Evolutionary conservation across 306 rosid genomes (phyloP).

Genomic region (Vigna unguiculata): DNA sequence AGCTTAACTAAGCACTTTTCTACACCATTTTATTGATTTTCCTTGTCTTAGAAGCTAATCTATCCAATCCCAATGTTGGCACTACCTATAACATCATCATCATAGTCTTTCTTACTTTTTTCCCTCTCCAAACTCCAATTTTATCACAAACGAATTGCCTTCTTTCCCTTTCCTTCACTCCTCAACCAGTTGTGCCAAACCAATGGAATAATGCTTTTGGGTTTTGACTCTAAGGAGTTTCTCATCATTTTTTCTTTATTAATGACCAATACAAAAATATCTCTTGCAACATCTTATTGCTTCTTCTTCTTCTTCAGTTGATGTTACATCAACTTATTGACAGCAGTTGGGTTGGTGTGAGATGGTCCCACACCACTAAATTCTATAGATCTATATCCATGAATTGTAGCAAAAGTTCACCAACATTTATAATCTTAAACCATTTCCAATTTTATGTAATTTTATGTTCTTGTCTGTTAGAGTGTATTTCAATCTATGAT

Average conservation of each 20-base stretch:
- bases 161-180: slow-evolving; percentile 47
- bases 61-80: slow-evolving; percentile 26
- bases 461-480: no score
- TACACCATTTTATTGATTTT: slow-evolving; percentile 49
- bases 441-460: no score
- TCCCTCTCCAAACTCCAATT: slow-evolving; percentile 32
- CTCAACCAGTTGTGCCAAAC: slow-evolving; percentile 19
- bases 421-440: no score
- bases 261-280: slow-evolving; percentile 38
- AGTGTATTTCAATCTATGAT: no score
- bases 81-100: slow-evolving; percentile 42
- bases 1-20: slow-evolving; percentile 31
- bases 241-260: slow-evolving; percentile 32
- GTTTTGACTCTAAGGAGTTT: slow-evolving; percentile 12
- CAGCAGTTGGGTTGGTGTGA: slow-evolving; percentile 44
- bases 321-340: slow-evolving; percentile 32
- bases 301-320: neutral
- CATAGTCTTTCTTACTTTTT: slow-evolving; percentile 34
- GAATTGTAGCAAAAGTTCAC: slow-evolving; percentile 8
- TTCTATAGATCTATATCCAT: slow-evolving; percentile 22
- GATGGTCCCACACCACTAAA: slow-evolving; percentile 43
- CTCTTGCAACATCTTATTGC: slow-evolving; percentile 8
- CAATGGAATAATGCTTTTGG: slow-evolving; percentile 21
- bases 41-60: slow-evolving; percentile 66
- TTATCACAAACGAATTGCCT: slow-evolving; percentile 36